Base-by-base conservation (phyloP, 345 rosid species). In the Gossypium australe region DNA sequence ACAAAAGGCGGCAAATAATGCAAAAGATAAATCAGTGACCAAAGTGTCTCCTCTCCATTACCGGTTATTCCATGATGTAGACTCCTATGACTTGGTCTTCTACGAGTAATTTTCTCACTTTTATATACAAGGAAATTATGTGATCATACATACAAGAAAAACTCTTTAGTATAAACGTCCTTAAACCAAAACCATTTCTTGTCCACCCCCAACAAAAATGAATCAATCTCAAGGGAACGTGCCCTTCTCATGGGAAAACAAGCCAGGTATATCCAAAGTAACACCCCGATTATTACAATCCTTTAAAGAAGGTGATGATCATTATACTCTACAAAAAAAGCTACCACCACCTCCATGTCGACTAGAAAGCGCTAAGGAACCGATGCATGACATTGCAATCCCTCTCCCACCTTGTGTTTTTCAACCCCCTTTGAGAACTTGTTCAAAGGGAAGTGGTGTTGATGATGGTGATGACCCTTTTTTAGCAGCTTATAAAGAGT, bases 391-490 rank as follows among this genome's bases (percentile, higher is more conserved):
- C 25, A 58, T 70, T 17, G 68, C 24, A 7, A 68, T 87, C 12
- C 64, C 64, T 59, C 88, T 80, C 17, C 88, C 88, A 27, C 88
- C 88, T 0, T 74, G 85, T 72, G 43, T 74, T 9, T 78, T 83
- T 68, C 88, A 79, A 69, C 81, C 84, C 65, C 80, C 78, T 16
- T 24, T 47, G n/a, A 80, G 75, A 68, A 75, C 81, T 56, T 17
- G 75, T 60, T 82, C 85, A 9, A 77, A 70, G 62, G 83, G 78
- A 82, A 81, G 80, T 34, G 2, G 51, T 24, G 6, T 60, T n/a
- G 72, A 75, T 73, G 70, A 51, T 8, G 84, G 79, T 12, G 87
- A 85, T 18, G 90, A 87, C 64, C 90, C 90, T 1, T 87, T 87
- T 67, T 67, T 82, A 16, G 86, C 84, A 4, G 90, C 90, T 51